These are phyloP conservation scores for Taphrina pruni DNA, from an alignment of 1,139 yeast genomes.

Conservation along the genomic window DNA sequence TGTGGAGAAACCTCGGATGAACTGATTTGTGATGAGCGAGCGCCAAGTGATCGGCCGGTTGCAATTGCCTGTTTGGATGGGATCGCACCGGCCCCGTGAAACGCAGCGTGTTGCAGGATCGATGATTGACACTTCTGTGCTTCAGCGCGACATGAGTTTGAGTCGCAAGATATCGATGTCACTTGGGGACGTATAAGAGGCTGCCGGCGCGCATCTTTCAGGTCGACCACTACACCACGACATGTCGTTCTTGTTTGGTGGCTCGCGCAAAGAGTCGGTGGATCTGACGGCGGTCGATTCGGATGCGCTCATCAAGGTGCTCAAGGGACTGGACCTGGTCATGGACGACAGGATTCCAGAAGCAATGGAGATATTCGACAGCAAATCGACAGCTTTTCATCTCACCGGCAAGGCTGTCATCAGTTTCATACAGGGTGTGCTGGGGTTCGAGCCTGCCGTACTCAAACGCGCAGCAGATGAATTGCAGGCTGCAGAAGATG, in stretches of 20 bases:
- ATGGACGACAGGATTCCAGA: conserved; percentile 39
- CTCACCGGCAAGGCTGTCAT: conserved; percentile 38
- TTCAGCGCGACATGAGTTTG: no score
- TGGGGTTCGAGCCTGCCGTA: conserved; percentile 54
- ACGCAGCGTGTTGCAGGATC: not conserved
- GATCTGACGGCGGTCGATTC: conserved; percentile 35
- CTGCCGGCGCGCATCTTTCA: no score
- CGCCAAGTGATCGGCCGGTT: conserved; percentile 1
- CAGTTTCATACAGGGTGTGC: conserved; percentile 37
- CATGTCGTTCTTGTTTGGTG: conserved; percentile 34
- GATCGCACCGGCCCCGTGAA: conserved; percentile 16
- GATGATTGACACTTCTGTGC: not conserved
- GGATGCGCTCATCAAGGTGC: conserved; percentile 36
- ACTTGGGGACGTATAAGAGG: no score
- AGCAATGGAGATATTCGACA: conserved; percentile 25
- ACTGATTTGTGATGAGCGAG: not conserved
- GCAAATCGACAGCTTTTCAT: conserved; percentile 30
- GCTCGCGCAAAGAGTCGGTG: conserved; percentile 29
- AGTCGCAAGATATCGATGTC: no score
- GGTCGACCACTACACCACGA: not conserved
- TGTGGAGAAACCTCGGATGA: not conserved
- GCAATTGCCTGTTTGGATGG: not conserved
- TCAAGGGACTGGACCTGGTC: conserved; percentile 39
- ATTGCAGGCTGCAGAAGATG: conserved; percentile 71
- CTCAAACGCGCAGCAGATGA: conserved; percentile 66